Evolutionary conservation across 2,329 filamentous ascomycete genomes (phyloP).

Genomic region (Fusarium metavorans): DNA sequence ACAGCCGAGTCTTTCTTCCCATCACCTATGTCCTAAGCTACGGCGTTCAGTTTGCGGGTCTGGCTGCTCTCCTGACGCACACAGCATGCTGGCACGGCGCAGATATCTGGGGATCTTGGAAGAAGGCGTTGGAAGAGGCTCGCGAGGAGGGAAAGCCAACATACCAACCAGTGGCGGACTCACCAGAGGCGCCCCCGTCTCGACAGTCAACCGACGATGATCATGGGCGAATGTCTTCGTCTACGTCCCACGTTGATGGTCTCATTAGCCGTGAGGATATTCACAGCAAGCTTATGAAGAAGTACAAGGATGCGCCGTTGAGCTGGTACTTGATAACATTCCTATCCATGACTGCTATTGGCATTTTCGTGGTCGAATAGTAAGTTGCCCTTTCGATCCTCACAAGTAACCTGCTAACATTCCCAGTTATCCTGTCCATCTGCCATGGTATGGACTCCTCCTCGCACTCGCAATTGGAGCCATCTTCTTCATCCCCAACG

Average conservation of each 20-base stretch:
- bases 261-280: constrained; percentile 82
- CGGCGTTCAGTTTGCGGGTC: constrained; percentile 84
- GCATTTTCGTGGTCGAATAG: constrained; percentile 89
- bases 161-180: constrained; percentile 65
- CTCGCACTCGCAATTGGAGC: constrained; percentile 83
- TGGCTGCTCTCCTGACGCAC: constrained; percentile 83
- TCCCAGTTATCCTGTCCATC: constrained; percentile 78
- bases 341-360: constrained; percentile 79
- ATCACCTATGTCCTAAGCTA: constrained; percentile 92
- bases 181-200: constrained; percentile 31
- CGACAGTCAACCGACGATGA: constrained; percentile 33
- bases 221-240: constrained; percentile 47
- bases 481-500: constrained; percentile 88
- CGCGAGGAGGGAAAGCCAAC: constrained; percentile 60
- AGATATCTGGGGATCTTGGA: constrained; percentile 84
- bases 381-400: constrained; percentile 56
- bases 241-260: constrained; percentile 60
- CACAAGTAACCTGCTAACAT: constrained; percentile 14
- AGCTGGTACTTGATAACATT: constrained; percentile 85
- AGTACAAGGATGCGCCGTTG: constrained; percentile 84
- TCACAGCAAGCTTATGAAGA: constrained; percentile 84
- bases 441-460: constrained; percentile 88
- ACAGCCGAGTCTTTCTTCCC: constrained; percentile 86
- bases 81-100: constrained; percentile 87
- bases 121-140: constrained; percentile 74